A percentile compares a stretch with the other conserved stretches of the same genome.
These are phyloP conservation scores for Pythium aphanidermatum DNA, from an alignment of 352 stramenopile species.

Conservation along the genomic window DNA sequence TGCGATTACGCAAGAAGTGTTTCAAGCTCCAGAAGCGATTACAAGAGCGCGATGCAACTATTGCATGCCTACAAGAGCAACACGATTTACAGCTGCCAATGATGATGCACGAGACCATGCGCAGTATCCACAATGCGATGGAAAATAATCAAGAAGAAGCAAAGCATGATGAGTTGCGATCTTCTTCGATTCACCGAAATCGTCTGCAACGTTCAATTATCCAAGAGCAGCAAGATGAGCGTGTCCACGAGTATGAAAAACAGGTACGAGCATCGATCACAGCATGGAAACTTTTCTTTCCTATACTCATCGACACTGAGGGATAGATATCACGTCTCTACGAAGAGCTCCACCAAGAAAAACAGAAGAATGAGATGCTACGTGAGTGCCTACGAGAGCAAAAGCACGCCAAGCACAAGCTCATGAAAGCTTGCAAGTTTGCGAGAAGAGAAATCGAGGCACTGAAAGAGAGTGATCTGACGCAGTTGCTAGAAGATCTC, in stretches of 20 bases:
- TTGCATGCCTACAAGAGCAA: slow-evolving; percentile 44
- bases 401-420: slow-evolving; percentile 60
- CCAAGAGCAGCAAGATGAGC: slow-evolving; percentile 28
- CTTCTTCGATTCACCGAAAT: slow-evolving; percentile 7
- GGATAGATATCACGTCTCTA: slow-evolving; percentile 56
- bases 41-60: slow-evolving; percentile 47
- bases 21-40: slow-evolving; percentile 50
- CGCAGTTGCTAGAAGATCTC: slow-evolving; percentile 64
- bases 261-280: too few species aligned
- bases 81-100: slow-evolving; percentile 44
- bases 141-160: slow-evolving; percentile 21
- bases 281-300: too few species aligned
- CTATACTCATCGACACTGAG: neutral
- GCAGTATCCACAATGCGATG: slow-evolving; percentile 39
- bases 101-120: slow-evolving; percentile 62
- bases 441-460: slow-evolving; percentile 54
- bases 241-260: slow-evolving; percentile 63
- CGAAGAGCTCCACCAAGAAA: slow-evolving; percentile 62
- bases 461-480: slow-evolving; percentile 51
- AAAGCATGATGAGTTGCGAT: slow-evolving; percentile 4
- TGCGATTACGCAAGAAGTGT: slow-evolving; percentile 43
- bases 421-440: slow-evolving; percentile 69
- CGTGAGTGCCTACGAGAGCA: slow-evolving; percentile 57
- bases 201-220: slow-evolving; percentile 10
- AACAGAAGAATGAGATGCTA: slow-evolving; percentile 65